Base-by-base conservation (phyloP, 2,329 filamentous ascomycete genomes). In the Verticillium zaregamsianum region DNA sequence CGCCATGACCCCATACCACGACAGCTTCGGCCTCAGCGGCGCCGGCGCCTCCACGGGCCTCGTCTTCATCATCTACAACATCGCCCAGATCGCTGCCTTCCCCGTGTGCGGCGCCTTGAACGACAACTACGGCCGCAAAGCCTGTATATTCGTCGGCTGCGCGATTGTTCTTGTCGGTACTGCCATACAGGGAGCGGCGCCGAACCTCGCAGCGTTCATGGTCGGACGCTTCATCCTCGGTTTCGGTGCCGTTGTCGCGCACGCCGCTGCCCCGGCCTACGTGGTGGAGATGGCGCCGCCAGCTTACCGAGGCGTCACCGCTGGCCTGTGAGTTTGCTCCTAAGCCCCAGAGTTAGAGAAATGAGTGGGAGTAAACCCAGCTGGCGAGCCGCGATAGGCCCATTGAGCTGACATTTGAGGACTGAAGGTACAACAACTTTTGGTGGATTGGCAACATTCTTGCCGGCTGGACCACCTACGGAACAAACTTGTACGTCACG, bases 281-380 rank as follows among this genome's bases (percentile, higher is more conserved):
- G 82, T 82, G 3, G 83, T 85, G 54, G 86, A 90, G 68, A 78
- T 87, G 58, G 80, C 85, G 0, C 86, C 89, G 67, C 86, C 86
- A 0, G 80, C 81, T 2, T 86, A 84, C 71, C 79, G 86, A 64
- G 86, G 84, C 65, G 77, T n/a, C n/a, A n/a, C n/a, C n/a, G n/a
- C n/a, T n/a, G n/a, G n/a, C n/a, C n/a, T n/a, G n/a, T n/a, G n/a
- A n/a, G n/a, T n/a, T n/a, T n/a, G n/a, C n/a, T n/a, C n/a, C n/a
- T n/a, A n/a, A n/a, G n/a, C n/a, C n/a, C n/a, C n/a, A n/a, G n/a
- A n/a, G n/a, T n/a, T n/a, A n/a, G n/a, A n/a, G n/a, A n/a, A n/a
- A n/a, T n/a, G n/a, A n/a, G n/a, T n/a, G n/a, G n/a, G n/a, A n/a
- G n/a, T n/a, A n/a, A n/a, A n/a, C n/a, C n/a, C n/a, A n/a, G n/a